Evolutionary conservation across 768 basidiomycete genomes (phyloP).

Genomic region (Russula emetica): DNA sequence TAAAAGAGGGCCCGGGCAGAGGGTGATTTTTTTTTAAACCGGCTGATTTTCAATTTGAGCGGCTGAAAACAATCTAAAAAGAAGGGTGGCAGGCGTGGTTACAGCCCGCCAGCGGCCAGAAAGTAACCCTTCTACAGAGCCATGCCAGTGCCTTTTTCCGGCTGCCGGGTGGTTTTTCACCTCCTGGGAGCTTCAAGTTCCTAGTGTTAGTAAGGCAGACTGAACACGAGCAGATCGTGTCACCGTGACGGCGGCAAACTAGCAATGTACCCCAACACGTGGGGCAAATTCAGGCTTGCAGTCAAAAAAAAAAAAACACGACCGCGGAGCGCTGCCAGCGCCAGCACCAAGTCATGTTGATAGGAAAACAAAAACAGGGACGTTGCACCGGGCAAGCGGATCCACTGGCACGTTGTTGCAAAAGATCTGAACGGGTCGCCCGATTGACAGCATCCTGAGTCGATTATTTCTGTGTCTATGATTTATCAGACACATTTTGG

Average conservation of each 20-base stretch:
- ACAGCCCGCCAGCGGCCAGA: too few species aligned
- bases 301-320: not conserved
- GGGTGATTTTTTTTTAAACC: too few species aligned
- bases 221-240: constrained; percentile 2
- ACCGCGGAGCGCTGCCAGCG: not conserved
- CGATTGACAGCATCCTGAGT: not conserved
- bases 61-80: too few species aligned
- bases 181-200: too few species aligned
- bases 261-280: not conserved
- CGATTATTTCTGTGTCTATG: not conserved
- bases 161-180: too few species aligned
- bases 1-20: too few species aligned
- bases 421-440: not conserved
- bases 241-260: not conserved
- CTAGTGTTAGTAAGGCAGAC: too few species aligned
- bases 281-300: not conserved
- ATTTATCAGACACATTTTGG: not conserved
- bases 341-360: not conserved
- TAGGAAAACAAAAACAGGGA: too few species aligned
- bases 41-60: too few species aligned
- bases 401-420: not conserved
- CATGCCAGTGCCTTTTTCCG: too few species aligned
- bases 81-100: too few species aligned
- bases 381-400: not conserved
- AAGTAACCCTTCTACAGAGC: too few species aligned